These are phyloP conservation scores for Prunus fruticosa DNA, from an alignment of 306 rosid genomes.

Conservation along the genomic window DNA sequence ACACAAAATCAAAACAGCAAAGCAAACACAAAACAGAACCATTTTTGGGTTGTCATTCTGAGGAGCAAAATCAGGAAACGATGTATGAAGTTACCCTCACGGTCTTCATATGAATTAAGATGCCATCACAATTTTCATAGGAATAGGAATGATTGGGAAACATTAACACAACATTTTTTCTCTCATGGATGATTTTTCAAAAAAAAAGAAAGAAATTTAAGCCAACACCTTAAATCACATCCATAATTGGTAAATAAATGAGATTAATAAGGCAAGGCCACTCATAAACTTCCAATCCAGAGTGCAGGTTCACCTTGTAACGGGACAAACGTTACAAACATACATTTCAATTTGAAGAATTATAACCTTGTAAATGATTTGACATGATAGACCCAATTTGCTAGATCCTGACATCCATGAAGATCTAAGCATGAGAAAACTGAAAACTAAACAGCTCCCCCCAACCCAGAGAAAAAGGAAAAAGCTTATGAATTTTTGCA, in stretches of 20 bases:
- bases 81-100: not conserved
- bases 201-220: not conserved
- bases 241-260: conserved; percentile 11
- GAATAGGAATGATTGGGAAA: not conserved
- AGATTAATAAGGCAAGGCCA: conserved; percentile 4
- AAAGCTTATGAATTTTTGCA: not conserved
- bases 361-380: not conserved
- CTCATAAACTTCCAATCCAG: conserved; percentile 6
- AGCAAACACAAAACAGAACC: not conserved
- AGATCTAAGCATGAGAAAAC: conserved; percentile 12
- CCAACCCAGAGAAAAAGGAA: conserved; percentile 8
- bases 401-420: conserved; percentile 12
- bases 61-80: not conserved
- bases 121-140: not conserved
- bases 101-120: conserved; percentile 1
- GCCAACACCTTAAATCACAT: not conserved
- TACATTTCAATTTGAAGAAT: conserved; percentile 7
- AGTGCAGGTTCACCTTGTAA: conserved; percentile 2
- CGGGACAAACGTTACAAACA: not conserved
- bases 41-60: not conserved
- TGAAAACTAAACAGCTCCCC: conserved; percentile 3
- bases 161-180: not conserved
- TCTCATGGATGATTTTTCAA: conserved; percentile 2
- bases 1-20: not conserved
- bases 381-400: not conserved